A percentile compares a stretch with the other conserved stretches of the same genome.
Evolutionary conservation across 768 basidiomycete species (phyloP).

Genomic region (Baorangia bicolor): DNA sequence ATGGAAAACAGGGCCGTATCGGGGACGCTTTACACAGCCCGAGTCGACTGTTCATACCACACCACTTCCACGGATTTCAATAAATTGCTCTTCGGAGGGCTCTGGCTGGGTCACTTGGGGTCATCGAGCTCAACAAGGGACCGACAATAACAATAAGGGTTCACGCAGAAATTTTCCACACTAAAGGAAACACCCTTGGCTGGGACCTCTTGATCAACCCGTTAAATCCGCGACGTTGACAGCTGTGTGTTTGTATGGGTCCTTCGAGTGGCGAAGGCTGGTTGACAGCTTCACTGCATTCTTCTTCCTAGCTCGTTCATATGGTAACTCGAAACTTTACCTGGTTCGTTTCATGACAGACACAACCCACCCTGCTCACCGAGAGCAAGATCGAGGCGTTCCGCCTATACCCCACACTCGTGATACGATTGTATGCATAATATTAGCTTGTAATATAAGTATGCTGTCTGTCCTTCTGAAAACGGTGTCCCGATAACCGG

Average conservation of each 20-base stretch:
- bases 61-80: neutral
- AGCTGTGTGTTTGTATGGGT: too few relatives aligned
- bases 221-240: neutral
- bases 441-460: neutral
- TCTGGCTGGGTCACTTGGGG: neutral
- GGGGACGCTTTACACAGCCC: too few relatives aligned
- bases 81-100: too few relatives aligned
- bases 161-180: neutral
- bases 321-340: neutral
- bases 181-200: too few relatives aligned
- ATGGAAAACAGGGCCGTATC: too few relatives aligned
- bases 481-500: too few relatives aligned
- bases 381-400: conserved; percentile 4
- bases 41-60: too few relatives aligned
- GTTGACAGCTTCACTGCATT: neutral
- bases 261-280: neutral
- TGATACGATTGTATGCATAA: neutral
- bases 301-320: neutral
- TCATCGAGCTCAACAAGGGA: neutral
- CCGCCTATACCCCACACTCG: conserved; percentile 6
- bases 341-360: neutral
- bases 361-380: neutral
- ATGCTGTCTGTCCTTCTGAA: too few relatives aligned
- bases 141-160: neutral
- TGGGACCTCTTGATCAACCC: neutral